Base-by-base conservation (phyloP, 2,329 filamentous ascomycete species). In the Exserohilum turcica region DNA sequence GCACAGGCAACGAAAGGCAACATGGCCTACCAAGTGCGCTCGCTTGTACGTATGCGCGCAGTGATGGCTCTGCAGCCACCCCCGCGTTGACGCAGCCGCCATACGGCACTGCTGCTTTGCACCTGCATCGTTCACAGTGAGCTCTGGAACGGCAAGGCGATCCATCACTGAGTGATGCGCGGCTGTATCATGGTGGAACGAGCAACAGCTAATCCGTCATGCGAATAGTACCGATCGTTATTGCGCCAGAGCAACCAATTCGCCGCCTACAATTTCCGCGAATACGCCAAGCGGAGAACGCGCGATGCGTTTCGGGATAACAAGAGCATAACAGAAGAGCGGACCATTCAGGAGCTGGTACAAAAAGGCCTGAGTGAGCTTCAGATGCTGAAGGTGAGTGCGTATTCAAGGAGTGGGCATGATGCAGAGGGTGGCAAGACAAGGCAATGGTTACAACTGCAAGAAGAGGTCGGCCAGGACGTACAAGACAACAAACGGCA, bases 191-290 rank as follows among this genome's bases (percentile, higher is more conserved):
- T 24, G 19, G 13, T 15, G 16, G 13, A 9, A 2, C 21, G 19
- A 44, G 19, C 8, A 31, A n/a, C 32, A 12, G 35, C 43, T 37
- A 24, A 37, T 29, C 40, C 13, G 33, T 27, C 27, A 33, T 15
- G 2, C 3, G 13, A 31, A 45, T 60, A 96, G 92, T 97, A 96
- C 78, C 92, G 94, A 63, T 93, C 93, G 70, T 81, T 99, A 67
- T 82, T 97, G 68, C 89, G 92, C 66, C 89, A 94, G 75, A 87
- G 91, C 58, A 82, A 84, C 57, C 90, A 96, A 71, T 97, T 99
- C 76, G 85, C 91, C 58, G 86, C 89, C 65, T 99, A 97, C 82
- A 99, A 97, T 79, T 99, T 97, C 83, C 86, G 94, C 78, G 93
- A 97, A 76, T 99, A 99, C 77, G 92, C 94, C 48, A 89, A 87